Conservation (phyloP, 202 grass and related monocot species). For the Brachypodium distachyon region DNA sequence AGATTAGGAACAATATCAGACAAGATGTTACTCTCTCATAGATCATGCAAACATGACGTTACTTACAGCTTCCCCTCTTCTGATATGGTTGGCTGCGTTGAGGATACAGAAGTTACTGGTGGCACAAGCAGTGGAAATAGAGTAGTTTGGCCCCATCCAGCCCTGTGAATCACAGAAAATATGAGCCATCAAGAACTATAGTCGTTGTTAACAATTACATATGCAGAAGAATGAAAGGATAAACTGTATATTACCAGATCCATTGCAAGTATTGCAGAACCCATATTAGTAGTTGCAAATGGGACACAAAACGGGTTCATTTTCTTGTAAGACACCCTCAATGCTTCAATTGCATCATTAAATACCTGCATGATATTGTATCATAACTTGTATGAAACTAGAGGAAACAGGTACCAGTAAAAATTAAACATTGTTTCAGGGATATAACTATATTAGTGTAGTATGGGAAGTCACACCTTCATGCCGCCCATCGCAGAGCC, state of each 20-base stretch:
- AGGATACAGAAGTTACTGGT: constrained; percentile 99
- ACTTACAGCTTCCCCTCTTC: constrained; percentile 88
- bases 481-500: constrained; percentile 98
- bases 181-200: background rate
- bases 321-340: constrained; percentile 98
- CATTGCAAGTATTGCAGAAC: constrained; percentile 98
- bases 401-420: background rate
- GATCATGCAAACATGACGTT: constrained; percentile 2
- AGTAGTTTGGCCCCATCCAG: constrained; percentile 99
- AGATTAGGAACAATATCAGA: constrained; percentile 24
- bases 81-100: constrained; percentile 95
- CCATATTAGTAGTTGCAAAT: constrained; percentile 99
- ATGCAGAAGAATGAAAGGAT: constrained; percentile 2
- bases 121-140: constrained; percentile 98
- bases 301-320: constrained; percentile 99
- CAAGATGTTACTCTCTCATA: background rate
- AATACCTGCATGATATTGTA: constrained; percentile 62
- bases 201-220: background rate
- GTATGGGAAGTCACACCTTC: constrained; percentile 48
- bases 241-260: constrained; percentile 64
- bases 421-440: background rate
- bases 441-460: background rate
- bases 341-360: constrained; percentile 96
- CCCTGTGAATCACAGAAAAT: constrained; percentile 42
- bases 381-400: constrained; percentile 12